Base-by-base conservation (phyloP, 306 rosid species). In the Pyrus pyrifolia region DNA sequence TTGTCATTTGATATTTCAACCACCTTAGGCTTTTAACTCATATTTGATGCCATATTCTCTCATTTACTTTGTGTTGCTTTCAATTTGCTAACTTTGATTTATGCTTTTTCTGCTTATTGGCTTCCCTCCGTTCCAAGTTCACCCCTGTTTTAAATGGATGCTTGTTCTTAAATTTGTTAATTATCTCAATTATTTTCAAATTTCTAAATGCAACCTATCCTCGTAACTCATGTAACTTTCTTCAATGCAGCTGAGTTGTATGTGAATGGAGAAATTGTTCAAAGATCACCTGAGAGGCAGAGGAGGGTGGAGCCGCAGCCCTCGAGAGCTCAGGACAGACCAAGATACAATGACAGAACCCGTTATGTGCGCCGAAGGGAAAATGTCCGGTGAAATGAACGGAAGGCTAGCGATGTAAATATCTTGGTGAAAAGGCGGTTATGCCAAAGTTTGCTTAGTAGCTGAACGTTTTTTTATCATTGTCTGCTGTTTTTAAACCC, bases 241-340 rank as follows among this genome's bases (percentile, higher is more conserved):
- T 74, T 33, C 11, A 21, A 4, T 81, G 91, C 97, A 96, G 99
- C 93, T 68, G 98, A 96, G 71, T 76, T 96, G 84, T 83, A 72
- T 44, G 99, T 96, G 83, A 89, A 93, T n/a, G 99, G 98, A 63
- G 96, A 92, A 86, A 92, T 96, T 6, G 97, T 96, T 38, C 99
- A 92, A 83, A 89, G 99, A 64, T 61, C 98, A 6, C 99, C 97
- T 2, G 98, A 96, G 49, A 92, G 99, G 65, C 99, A 96, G 86
- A 90, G 91, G 84, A 87, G 97, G 87, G 98, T 94, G 82, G 97
- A 94, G 77, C 97, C 96, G 3, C 98, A 92, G 82, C 95, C 91
- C 1, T 93, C 91, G 40, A 87, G 98, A 80, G 92, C 89, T 66
- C 88, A 88, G 27, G 97, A 92, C 81, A 87, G 98, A 76, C 96